phyloP scores from a whole-genome alignment of 345 rosid genomes.

The Durio zibethinus region DNA sequence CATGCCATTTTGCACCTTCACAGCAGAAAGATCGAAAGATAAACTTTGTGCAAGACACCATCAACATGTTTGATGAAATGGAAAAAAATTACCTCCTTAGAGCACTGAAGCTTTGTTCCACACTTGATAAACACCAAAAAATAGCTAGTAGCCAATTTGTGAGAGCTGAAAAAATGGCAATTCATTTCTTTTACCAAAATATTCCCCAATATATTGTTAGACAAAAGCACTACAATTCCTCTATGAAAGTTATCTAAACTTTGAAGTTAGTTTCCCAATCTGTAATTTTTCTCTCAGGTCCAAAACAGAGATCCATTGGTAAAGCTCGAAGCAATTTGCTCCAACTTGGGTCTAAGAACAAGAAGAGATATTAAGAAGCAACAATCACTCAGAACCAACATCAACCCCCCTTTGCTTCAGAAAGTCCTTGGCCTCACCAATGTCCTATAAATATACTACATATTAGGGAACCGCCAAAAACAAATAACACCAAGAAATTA shows the following conservation, averaged over 20 bases:
- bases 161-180: slow-evolving; percentile 3
- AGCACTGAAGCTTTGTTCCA: too few species aligned
- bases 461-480: not conserved
- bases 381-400: slow-evolving; percentile 44
- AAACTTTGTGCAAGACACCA: too few species aligned
- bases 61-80: too few species aligned
- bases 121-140: not conserved
- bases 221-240: not conserved
- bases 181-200: slow-evolving; percentile 1
- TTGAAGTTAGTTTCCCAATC: not conserved
- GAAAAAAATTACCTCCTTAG: too few species aligned
- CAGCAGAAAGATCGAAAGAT: not conserved
- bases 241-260: not conserved
- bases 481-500: not conserved
- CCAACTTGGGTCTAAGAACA: not conserved
- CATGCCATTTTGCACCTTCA: not conserved
- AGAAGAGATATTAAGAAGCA: not conserved
- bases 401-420: slow-evolving; percentile 66
- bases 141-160: not conserved
- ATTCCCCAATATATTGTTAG: not conserved
- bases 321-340: not conserved
- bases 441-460: slow-evolving; percentile 46
- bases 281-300: not conserved
- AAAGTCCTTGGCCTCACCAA: slow-evolving; percentile 71
- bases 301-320: not conserved